These are phyloP conservation scores for Alternaria burnsii DNA, from an alignment of 2,329 filamentous ascomycete genomes.

Conservation along the genomic window DNA sequence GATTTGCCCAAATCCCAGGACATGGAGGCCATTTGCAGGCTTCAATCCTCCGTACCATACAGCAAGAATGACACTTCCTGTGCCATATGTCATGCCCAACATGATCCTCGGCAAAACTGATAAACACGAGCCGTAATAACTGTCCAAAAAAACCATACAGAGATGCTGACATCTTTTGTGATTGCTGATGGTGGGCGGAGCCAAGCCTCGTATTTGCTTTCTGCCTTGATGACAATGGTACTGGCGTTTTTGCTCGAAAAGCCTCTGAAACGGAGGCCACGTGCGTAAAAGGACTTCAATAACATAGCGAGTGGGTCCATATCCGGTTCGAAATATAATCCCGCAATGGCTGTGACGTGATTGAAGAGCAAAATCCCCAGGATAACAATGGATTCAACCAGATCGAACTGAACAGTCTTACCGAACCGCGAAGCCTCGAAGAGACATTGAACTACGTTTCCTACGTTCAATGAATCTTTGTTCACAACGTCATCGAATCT, in stretches of 20 bases:
- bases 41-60: conserved; percentile 1
- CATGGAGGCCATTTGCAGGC: neutral
- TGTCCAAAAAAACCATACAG: neutral
- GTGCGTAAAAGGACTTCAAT: neutral
- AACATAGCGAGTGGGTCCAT: neutral
- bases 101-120: neutral
- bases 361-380: neutral
- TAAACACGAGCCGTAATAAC: neutral
- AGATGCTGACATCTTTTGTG: neutral
- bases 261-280: neutral
- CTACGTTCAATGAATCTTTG: neutral
- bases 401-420: neutral
- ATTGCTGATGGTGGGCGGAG: neutral
- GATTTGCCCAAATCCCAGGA: conserved; percentile 25
- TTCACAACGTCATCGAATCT: no score
- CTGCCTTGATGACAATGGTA: neutral
- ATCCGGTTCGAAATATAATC: neutral
- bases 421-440: neutral
- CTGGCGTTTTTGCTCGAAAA: neutral
- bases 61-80: neutral
- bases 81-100: neutral
- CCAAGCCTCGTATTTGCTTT: neutral
- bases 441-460: neutral
- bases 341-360: neutral
- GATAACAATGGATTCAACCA: neutral